Evolutionary conservation across 164 flowering plant genomes (phyloP), one percentile per base, ranked within the genome.

Genomic region (Magnolia sinica): DNA sequence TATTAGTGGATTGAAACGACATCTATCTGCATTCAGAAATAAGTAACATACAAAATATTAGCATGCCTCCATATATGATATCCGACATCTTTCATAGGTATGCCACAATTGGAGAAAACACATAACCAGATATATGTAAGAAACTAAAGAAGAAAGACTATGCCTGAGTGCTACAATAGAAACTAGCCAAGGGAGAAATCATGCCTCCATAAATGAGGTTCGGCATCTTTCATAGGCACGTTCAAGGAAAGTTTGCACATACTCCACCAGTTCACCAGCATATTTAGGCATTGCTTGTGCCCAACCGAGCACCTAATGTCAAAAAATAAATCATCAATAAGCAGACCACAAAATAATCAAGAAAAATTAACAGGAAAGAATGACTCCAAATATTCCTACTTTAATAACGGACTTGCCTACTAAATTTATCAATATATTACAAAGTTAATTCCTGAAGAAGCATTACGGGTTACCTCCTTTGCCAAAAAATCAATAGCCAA

Each of bases 261-360:
- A 91, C 80, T 92, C 91, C 86, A 89, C 90, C 76, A 96, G 94
- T 72, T 94, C 98, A 72, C 88, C 84, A 78, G 98, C 87, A 89
- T 91, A 96, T 80, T 93, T 96, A 61, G 99, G 98, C 98, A 96
- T 92, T 73, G 98, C 96, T 88, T 89, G 98, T 73, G 98, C 98
- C 99, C 98, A 94, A n/a, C 97, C 93, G 84, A 96, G 89, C 29
- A 96, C 96, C 99, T 96, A 75, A 16, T 64, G 14, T 20, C 14
- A 68, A 9, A 68, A 16, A 10, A 24, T 24, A 24, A 65, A 65
- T 29, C n/a, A 37, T 52, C 72, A 18, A 10, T 22, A 8, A 64
- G 49, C 2, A 24, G 29, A 23, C 22, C 3, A n/a, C 18, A 45
- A 55, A 65, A 37, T n/a, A 49, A 49, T 1, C n/a, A 14, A 14